These are phyloP conservation scores for Saraca asoca DNA, from an alignment of 331 rosid genomes.

Conservation along the genomic window DNA sequence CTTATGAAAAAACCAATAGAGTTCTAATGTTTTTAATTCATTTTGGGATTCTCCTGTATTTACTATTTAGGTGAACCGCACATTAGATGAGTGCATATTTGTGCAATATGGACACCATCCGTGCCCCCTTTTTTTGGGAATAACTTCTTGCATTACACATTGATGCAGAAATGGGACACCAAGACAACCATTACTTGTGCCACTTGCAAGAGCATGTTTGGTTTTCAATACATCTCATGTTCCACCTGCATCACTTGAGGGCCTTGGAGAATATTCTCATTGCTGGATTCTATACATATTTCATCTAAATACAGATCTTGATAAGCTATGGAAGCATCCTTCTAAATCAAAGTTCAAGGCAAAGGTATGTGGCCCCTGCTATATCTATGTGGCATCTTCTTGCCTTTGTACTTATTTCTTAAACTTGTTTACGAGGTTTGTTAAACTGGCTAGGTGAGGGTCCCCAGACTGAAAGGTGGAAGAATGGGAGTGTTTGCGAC, in stretches of 20 bases:
- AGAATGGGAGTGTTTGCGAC: constrained; percentile 90
- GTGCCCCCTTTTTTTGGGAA: not conserved
- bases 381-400: constrained; percentile 14
- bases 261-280: constrained; percentile 84
- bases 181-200: constrained; percentile 90
- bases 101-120: constrained; percentile 11
- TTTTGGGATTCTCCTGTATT: not conserved
- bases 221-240: constrained; percentile 68
- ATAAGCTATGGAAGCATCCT: constrained; percentile 87
- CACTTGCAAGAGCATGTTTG: constrained; percentile 89
- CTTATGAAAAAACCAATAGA: no score
- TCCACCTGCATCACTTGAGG: constrained; percentile 89
- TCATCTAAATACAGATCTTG: constrained; percentile 86
- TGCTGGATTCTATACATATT: constrained; percentile 91
- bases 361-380: constrained; percentile 58
- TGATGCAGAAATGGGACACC: constrained; percentile 88
- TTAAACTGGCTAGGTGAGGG: constrained; percentile 76
- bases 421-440: constrained; percentile 40
- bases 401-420: constrained; percentile 33
- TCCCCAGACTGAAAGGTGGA: constrained; percentile 86
- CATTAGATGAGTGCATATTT: constrained; percentile 4
- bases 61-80: not conserved
- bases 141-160: constrained; percentile 6
- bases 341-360: constrained; percentile 84
- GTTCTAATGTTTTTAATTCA: not conserved